phyloP scores from a whole-genome alignment of 2,329 filamentous ascomycete species.

The Apiospora aurea region DNA sequence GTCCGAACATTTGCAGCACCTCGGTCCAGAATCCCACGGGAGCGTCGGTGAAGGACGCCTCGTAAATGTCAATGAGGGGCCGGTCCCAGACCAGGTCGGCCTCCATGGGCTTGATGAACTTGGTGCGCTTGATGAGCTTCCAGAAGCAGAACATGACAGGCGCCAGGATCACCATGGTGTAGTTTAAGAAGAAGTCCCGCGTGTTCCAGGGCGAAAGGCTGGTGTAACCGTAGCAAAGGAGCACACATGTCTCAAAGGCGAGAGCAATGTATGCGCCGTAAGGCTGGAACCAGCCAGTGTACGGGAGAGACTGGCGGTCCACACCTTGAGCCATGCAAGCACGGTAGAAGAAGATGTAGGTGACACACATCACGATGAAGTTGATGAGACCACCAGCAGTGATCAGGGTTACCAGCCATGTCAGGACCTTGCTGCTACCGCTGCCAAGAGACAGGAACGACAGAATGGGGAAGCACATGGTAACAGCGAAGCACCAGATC shows the following conservation, averaged over 20 bases:
- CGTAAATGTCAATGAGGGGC: slow-evolving; percentile 59
- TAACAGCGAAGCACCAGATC: slow-evolving; percentile 63
- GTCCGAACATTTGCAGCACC: slow-evolving; percentile 24
- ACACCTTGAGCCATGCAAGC: slow-evolving; percentile 56
- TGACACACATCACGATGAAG: slow-evolving; percentile 43
- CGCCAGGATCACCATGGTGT: slow-evolving; percentile 50
- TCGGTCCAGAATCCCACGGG: slow-evolving; percentile 29
- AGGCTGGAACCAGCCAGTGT: slow-evolving; percentile 63
- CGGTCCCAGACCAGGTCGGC: slow-evolving; percentile 64
- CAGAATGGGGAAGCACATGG: slow-evolving; percentile 65
- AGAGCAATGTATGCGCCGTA: slow-evolving; percentile 57
- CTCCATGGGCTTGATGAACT: slow-evolving; percentile 57
- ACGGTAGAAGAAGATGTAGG: slow-evolving; percentile 62
- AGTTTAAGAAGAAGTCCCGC: slow-evolving; percentile 49
- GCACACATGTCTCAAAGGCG: slow-evolving; percentile 45
- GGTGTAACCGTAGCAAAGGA: slow-evolving; percentile 61
- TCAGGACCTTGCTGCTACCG: slow-evolving; percentile 33
- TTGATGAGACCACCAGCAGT: slow-evolving; percentile 31
- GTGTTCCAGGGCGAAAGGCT: slow-evolving; percentile 47
- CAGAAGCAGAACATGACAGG: slow-evolving; percentile 63
- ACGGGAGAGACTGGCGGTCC: slow-evolving; percentile 60
- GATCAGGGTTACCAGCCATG: slow-evolving; percentile 30
- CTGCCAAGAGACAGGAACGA: slow-evolving; percentile 54
- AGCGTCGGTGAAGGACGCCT: slow-evolving; percentile 33
- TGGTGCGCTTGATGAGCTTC: slow-evolving; percentile 68